These are phyloP conservation scores for Aspergillus ruber DNA, from an alignment of 2,329 filamentous ascomycete species.

Conservation along the genomic window DNA sequence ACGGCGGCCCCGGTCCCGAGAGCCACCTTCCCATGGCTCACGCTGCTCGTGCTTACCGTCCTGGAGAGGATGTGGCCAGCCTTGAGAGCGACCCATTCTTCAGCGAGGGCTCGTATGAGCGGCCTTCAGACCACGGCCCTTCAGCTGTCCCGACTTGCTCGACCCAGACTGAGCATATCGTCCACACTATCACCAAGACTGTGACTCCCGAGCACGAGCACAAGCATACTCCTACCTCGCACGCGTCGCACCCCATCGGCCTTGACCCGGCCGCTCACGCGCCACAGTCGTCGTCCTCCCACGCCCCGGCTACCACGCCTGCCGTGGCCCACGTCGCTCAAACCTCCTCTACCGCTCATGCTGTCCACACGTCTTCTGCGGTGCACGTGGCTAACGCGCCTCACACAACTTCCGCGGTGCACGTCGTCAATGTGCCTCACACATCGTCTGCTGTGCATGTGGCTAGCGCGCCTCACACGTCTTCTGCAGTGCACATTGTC, in stretches of 20 bases:
- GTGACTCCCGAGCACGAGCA: not conserved
- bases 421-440: not conserved
- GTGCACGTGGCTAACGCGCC: not conserved
- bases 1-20: constrained; percentile 5
- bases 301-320: too few relatives aligned
- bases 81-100: too few relatives aligned
- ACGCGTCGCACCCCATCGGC: not conserved
- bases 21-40: not conserved
- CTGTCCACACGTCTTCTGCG: not conserved
- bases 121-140: not conserved
- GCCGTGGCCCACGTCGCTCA: too few relatives aligned
- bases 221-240: not conserved
- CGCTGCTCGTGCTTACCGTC: not conserved
- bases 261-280: not conserved
- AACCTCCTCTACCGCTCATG: not conserved
- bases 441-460: not conserved
- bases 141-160: constrained; percentile 8
- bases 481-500: not conserved
- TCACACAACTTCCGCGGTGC: not conserved
- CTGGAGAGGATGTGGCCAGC: not conserved
- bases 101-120: not conserved
- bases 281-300: too few relatives aligned
- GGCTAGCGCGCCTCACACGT: not conserved
- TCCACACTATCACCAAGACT: constrained; percentile 23
- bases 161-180: constrained; percentile 16